Base-by-base conservation (phyloP, 108 stramenopile genomes). In the Chaetoceros muelleri region DNA sequence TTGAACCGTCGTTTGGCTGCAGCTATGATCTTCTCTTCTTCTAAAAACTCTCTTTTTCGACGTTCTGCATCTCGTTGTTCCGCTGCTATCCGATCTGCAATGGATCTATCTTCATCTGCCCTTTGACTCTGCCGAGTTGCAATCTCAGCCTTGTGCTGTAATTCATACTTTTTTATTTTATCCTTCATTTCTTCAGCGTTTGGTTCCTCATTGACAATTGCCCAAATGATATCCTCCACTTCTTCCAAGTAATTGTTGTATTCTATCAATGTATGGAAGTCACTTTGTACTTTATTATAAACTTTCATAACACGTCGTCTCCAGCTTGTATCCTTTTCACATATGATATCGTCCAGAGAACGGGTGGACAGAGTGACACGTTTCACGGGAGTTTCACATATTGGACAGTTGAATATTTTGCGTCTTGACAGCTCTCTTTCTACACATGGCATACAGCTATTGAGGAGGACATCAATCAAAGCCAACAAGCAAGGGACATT, bases 181-280 rank as follows among this genome's bases (percentile, higher is more conserved):
- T 74, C 69, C 62, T 91, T 91, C 57, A 72, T 73, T 66, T 84
- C 89, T 65, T 91, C 89, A 2, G 89, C 89, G 57, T 82, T 83
- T 18, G 85, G 82, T 53, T 91, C 89, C 59, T 91, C 89, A 60
- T 91, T 87, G 46, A 91, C 89, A 65, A 91, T 91, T 27, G 72
- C 67, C 53, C 72, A 91, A 26, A 91, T 84, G 46, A 84, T 84
- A 61, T 84, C 83, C 47, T 91, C 89, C 21, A 87, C 85, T 72
- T 87, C 83, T 74, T 91, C 89, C 40, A 91, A 69, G 62, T 91
- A 91, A 69, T 91, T 82, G 64, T 91, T 91, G 75, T 83, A 91
- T 70, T 91, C 85, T 24, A 84, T 53, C 3, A 91, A 67, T 2
- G 69, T 69, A 18, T 78, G 53, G 59, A 91, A 91, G 62, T 91